These are phyloP conservation scores for Pythium rhizo-oryzae DNA, from an alignment of 352 stramenopile species.

Conservation along the genomic window DNA sequence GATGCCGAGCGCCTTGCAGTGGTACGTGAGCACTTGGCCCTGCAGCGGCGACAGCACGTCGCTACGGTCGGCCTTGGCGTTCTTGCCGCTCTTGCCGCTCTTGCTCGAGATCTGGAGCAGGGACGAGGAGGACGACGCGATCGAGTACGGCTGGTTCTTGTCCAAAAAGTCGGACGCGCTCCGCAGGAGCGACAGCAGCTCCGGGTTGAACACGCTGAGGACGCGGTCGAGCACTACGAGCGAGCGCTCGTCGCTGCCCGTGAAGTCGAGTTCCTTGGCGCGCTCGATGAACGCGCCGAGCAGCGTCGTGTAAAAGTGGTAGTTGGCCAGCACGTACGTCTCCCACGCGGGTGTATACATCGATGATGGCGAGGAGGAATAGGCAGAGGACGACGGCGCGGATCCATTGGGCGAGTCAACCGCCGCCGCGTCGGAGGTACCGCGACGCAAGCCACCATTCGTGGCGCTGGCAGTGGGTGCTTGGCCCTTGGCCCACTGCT, in stretches of 20 bases:
- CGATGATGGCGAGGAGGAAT: background rate
- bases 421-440: constrained; percentile 12
- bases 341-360: constrained; percentile 68
- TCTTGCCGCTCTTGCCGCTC: constrained; percentile 22
- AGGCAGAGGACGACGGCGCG: background rate
- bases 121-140: constrained; percentile 35
- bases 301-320: constrained; percentile 88
- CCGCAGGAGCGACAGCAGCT: constrained; percentile 67
- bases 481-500: constrained; percentile 50
- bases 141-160: constrained; percentile 69
- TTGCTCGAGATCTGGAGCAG: constrained; percentile 25
- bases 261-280: constrained; percentile 86
- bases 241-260: constrained; percentile 57
- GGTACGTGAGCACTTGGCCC: constrained; percentile 75
- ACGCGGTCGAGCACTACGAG: constrained; percentile 71
- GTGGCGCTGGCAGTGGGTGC: background rate
- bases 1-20: constrained; percentile 79
- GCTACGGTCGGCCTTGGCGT: constrained; percentile 17
- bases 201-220: constrained; percentile 65
- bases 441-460: constrained; percentile 2
- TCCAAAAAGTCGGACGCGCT: constrained; percentile 63
- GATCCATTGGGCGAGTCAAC: constrained; percentile 2
- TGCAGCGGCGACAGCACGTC: constrained; percentile 63
- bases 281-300: constrained; percentile 80
- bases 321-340: constrained; percentile 86